phyloP scores from a whole-genome alignment of 805 yeast genomes.

The Metschnikowia rubicola region DNA sequence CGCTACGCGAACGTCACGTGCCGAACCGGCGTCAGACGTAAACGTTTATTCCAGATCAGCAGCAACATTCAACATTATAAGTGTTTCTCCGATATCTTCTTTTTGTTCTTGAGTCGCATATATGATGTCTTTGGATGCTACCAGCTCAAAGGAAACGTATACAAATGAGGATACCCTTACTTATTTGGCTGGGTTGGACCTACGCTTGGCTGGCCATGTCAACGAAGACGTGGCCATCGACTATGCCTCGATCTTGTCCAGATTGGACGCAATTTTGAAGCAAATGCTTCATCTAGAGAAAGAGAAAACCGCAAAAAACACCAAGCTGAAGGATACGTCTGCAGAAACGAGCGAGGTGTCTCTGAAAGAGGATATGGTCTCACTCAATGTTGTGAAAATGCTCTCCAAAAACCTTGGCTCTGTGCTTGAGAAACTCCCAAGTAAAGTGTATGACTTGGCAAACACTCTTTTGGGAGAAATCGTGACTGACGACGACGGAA shows the following conservation, averaged over 20 bases:
- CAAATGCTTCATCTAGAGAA: constrained; percentile 1
- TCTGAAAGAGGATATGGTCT: not conserved
- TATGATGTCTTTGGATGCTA: too few relatives aligned
- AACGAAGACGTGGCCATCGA: constrained; percentile 12
- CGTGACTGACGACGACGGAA: constrained; percentile 16
- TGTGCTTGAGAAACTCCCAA: constrained; percentile 29
- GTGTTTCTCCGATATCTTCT: too few relatives aligned
- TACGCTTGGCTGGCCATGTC: constrained; percentile 12
- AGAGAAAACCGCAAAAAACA: not conserved
- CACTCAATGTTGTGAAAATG: constrained; percentile 24
- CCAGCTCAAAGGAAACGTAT: constrained; percentile 3
- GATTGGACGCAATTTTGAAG: constrained; percentile 26
- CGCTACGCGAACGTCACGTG: constrained; percentile 3
- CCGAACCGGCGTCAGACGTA: not conserved
- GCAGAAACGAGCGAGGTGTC: not conserved
- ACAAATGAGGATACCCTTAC: constrained; percentile 19
- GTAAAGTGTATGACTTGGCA: constrained; percentile 36
- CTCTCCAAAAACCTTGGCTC: constrained; percentile 27
- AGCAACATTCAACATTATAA: not conserved
- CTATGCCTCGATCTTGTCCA: constrained; percentile 17
- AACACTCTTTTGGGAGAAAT: constrained; percentile 32
- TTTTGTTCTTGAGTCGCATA: too few relatives aligned
- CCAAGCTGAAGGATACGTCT: not conserved
- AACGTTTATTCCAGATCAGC: not conserved
- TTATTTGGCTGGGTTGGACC: constrained; percentile 22